A percentile compares a stretch with the other conserved stretches of the same genome.
These are phyloP conservation scores for Canna indica DNA, from an alignment of 176 grass and related monocot species.

Conservation along the genomic window DNA sequence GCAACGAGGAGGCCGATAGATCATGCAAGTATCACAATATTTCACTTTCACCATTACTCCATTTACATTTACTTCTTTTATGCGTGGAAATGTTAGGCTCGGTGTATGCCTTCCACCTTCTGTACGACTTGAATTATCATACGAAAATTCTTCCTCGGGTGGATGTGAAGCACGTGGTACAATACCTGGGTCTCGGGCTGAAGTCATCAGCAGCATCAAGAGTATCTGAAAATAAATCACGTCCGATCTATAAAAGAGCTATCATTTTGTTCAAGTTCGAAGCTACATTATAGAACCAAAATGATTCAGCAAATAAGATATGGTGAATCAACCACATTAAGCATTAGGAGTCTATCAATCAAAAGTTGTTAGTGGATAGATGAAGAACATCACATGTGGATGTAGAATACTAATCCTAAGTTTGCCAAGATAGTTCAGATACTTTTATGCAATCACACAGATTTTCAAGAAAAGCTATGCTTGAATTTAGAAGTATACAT, in stretches of 20 bases:
- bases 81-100: slow-evolving; percentile 60
- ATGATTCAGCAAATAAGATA: neutral
- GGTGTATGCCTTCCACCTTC: slow-evolving; percentile 42
- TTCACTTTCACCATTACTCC: slow-evolving; percentile 61
- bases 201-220: slow-evolving; percentile 78
- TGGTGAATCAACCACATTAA: neutral
- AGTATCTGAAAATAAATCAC: slow-evolving; percentile 60
- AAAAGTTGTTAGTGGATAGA: no score
- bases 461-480: neutral
- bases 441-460: no score
- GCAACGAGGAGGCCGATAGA: slow-evolving; percentile 77
- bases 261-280: neutral
- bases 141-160: slow-evolving; percentile 73
- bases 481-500: neutral
- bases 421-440: neutral
- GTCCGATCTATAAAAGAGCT: neutral
- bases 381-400: neutral
- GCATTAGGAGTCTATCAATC: no score
- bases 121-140: slow-evolving; percentile 37
- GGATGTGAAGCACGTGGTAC: slow-evolving; percentile 76
- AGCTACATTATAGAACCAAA: neutral
- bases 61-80: slow-evolving; percentile 69
- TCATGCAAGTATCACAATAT: slow-evolving; percentile 98
- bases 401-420: neutral
- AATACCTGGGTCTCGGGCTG: slow-evolving; percentile 87